A percentile compares a stretch with the other conserved stretches of the same genome.
Conservation (phyloP, 2,329 filamentous ascomycete species). For the Teratosphaeria nubilosa region DNA sequence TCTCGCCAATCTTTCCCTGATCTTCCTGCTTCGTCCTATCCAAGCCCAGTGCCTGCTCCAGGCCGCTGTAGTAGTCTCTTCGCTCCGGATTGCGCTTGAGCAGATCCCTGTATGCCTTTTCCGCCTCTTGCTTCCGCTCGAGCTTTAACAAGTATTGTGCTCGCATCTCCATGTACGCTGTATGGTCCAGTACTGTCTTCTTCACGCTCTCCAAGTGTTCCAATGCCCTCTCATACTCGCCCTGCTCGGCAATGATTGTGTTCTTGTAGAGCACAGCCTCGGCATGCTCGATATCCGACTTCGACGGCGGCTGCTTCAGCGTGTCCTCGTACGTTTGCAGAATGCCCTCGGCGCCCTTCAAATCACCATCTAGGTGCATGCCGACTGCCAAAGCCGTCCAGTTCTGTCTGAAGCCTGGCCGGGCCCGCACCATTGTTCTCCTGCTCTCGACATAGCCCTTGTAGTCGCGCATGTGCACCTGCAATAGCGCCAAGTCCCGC, state of each 20-base stretch:
- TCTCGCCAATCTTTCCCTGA: constrained; percentile 58
- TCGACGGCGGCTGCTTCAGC: constrained; percentile 66
- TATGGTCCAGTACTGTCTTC: constrained; percentile 70
- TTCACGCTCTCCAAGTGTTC: constrained; percentile 72
- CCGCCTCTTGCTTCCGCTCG: constrained; percentile 67
- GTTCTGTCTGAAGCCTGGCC: constrained; percentile 74
- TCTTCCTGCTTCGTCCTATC: constrained; percentile 50
- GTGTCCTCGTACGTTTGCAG: constrained; percentile 89
- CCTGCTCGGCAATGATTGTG: constrained; percentile 79
- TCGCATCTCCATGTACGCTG: constrained; percentile 74
- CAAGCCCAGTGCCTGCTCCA: constrained; percentile 60
- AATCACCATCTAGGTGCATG: constrained; percentile 79
- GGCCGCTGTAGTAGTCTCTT: constrained; percentile 70
- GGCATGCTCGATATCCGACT: constrained; percentile 79
- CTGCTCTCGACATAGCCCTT: constrained; percentile 86
- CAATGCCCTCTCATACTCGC: constrained; percentile 71
- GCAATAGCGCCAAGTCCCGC: constrained; percentile 81
- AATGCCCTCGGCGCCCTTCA: constrained; percentile 79
- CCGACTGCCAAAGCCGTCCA: constrained; percentile 97
- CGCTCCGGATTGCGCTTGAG: constrained; percentile 83
- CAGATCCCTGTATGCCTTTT: constrained; percentile 67
- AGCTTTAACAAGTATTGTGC: constrained; percentile 77
- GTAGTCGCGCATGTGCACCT: constrained; percentile 95
- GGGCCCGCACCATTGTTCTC: constrained; percentile 74
- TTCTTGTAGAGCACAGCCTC: constrained; percentile 96